A percentile compares a stretch with the other conserved stretches of the same genome.
Conservation (phyloP, 192 early-diverging fungal species). For the Lunasporangiospora selenospora region DNA sequence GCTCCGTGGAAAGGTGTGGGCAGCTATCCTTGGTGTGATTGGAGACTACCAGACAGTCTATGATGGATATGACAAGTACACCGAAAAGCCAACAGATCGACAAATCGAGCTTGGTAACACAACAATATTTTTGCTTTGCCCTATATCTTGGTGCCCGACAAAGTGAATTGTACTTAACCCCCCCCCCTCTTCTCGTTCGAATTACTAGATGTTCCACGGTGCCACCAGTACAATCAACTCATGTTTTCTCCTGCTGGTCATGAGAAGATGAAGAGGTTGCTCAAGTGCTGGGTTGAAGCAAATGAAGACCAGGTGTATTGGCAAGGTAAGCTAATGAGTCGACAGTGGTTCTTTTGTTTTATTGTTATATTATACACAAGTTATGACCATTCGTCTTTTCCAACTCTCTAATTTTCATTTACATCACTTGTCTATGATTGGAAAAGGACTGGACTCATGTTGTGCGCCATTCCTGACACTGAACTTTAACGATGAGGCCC, state of each 20-base stretch:
- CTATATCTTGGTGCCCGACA: constrained; percentile 25
- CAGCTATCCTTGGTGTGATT: constrained; percentile 63
- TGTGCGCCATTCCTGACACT: constrained; percentile 78
- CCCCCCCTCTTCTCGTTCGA: neutral
- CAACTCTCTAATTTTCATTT: neutral
- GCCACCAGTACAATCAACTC: constrained; percentile 72
- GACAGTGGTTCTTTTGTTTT: no score
- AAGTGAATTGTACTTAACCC: neutral
- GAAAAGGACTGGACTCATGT: constrained; percentile 78
- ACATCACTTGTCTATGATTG: no score
- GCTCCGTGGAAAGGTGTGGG: constrained; percentile 71
- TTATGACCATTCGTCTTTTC: neutral
- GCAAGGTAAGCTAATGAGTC: constrained; percentile 77
- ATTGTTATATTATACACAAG: neutral
- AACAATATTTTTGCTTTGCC: neutral
- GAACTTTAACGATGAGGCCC: constrained; percentile 77
- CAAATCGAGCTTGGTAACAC: constrained; percentile 55
- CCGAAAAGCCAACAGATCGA: constrained; percentile 58
- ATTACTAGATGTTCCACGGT: constrained; percentile 65
- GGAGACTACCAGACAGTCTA: constrained; percentile 63
- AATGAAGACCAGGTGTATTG: constrained; percentile 75
- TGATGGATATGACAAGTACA: constrained; percentile 58
- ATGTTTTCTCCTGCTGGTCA: constrained; percentile 68
- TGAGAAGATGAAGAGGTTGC: constrained; percentile 62
- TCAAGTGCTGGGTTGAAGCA: constrained; percentile 67